These are phyloP conservation scores for Groenewaldozyma tartarivorans DNA, from an alignment of 805 yeast genomes.

Conservation along the genomic window DNA sequence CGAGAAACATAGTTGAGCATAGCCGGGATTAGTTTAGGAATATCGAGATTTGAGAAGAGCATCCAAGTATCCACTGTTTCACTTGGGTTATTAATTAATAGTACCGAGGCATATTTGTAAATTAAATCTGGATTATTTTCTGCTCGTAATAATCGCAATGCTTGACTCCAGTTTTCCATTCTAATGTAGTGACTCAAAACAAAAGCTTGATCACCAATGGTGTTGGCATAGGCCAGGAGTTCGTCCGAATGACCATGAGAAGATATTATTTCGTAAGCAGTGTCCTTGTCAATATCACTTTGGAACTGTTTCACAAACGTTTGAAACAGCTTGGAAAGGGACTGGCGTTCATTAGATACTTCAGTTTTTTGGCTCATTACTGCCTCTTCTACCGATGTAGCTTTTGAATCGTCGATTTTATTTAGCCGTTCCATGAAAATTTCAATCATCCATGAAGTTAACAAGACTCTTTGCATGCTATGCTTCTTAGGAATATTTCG, in stretches of 20 bases:
- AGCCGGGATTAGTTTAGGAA: constrained; percentile 64
- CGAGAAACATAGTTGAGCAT: constrained; percentile 49
- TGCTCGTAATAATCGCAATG: constrained; percentile 42
- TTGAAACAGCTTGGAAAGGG: constrained; percentile 27
- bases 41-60: constrained; percentile 43
- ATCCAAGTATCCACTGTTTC: constrained; percentile 76
- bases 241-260: constrained; percentile 58
- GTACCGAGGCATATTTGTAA: constrained; percentile 58
- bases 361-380: neutral
- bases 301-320: constrained; percentile 43
- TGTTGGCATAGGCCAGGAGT: constrained; percentile 56
- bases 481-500: constrained; percentile 13
- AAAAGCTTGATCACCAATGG: constrained; percentile 58
- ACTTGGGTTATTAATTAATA: constrained; percentile 58
- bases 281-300: constrained; percentile 47
- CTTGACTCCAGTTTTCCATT: constrained; percentile 62
- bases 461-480: constrained; percentile 39
- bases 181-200: constrained; percentile 63
- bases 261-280: constrained; percentile 62
- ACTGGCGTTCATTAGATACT: neutral
- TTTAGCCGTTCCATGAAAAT: constrained; percentile 41
- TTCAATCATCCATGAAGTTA: constrained; percentile 62
- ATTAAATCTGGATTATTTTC: constrained; percentile 40
- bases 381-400: constrained; percentile 11
- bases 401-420: constrained; percentile 30